phyloP scores from a whole-genome alignment of 352 stramenopile species.

The Globisporangium echinulatum region DNA sequence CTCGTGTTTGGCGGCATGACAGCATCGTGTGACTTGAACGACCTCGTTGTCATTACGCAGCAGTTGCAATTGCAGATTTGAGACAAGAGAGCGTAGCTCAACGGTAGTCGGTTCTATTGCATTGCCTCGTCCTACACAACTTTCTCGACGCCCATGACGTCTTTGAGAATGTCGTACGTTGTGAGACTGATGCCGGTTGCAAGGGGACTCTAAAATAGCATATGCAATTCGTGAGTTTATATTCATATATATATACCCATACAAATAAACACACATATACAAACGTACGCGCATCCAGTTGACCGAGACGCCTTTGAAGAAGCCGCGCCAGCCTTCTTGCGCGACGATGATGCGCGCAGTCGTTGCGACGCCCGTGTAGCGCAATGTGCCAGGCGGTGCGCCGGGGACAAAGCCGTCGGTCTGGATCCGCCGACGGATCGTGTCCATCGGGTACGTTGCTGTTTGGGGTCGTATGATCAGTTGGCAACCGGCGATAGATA shows the following conservation, averaged over 20 bases:
- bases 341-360: conserved; percentile 65
- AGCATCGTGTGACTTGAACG: conserved; percentile 36
- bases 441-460: conserved; percentile 85
- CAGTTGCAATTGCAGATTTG: background rate
- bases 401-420: conserved; percentile 73
- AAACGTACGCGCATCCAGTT: conserved; percentile 80
- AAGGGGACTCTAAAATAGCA: conserved; percentile 51
- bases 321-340: conserved; percentile 71
- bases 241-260: background rate
- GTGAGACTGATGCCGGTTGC: conserved; percentile 84
- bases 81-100: no score
- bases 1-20: conserved; percentile 61
- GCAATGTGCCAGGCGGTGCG: conserved; percentile 21
- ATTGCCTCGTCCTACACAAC: conserved; percentile 17
- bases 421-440: conserved; percentile 76
- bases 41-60: conserved; percentile 21
- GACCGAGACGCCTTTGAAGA: conserved; percentile 84
- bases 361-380: conserved; percentile 63
- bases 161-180: conserved; percentile 83
- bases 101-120: conserved; percentile 28
- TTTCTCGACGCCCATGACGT: conserved; percentile 75
- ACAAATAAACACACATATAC: background rate
- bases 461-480: background rate
- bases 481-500: background rate
- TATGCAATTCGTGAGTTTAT: no score